These are phyloP conservation scores for Protea cynaroides DNA, from an alignment of 164 flowering plant species.

Conservation along the genomic window DNA sequence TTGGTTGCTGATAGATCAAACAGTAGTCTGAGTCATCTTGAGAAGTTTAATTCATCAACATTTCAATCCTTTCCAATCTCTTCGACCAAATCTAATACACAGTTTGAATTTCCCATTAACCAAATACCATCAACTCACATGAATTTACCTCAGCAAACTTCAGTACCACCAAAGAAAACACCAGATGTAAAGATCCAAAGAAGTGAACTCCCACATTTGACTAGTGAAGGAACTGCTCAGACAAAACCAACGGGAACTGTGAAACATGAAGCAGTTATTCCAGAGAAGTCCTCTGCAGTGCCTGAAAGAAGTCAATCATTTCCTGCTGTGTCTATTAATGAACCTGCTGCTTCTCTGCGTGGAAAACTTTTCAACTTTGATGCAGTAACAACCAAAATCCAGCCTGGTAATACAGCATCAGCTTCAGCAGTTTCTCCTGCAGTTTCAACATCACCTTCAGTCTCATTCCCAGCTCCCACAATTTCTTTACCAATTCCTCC, in stretches of 20 bases:
- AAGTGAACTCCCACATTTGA: slow-evolving; percentile 15
- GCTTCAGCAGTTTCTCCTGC: slow-evolving; percentile 17
- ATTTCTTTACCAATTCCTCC: background rate
- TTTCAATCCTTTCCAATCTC: slow-evolving; percentile 11
- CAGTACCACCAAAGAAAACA: slow-evolving; percentile 13
- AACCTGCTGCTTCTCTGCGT: slow-evolving; percentile 12
- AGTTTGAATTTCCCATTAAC: slow-evolving; percentile 13
- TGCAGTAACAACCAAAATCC: slow-evolving; percentile 19
- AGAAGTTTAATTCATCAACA: slow-evolving; percentile 12
- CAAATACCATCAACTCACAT: slow-evolving; percentile 15
- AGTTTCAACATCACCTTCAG: slow-evolving; percentile 10
- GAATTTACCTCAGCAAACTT: slow-evolving; percentile 14
- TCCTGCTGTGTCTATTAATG: slow-evolving; percentile 10
- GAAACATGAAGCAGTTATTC: slow-evolving; percentile 15
- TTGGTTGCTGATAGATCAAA: slow-evolving; percentile 18
- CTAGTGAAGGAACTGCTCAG: slow-evolving; percentile 10
- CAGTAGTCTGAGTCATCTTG: slow-evolving; percentile 10
- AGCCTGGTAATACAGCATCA: slow-evolving; percentile 18
- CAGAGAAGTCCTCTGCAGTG: slow-evolving; percentile 12
- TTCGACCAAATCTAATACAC: slow-evolving; percentile 17
- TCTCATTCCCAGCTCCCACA: slow-evolving; percentile 2
- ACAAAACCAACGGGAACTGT: slow-evolving; percentile 18
- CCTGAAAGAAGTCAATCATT: slow-evolving; percentile 13
- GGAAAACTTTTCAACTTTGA: slow-evolving; percentile 16
- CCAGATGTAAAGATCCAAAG: slow-evolving; percentile 2